Evolutionary conservation across 148 eudicot genomes (phyloP), one percentile per base, ranked within the genome.

Genomic region (Amaranthus palmeri): DNA sequence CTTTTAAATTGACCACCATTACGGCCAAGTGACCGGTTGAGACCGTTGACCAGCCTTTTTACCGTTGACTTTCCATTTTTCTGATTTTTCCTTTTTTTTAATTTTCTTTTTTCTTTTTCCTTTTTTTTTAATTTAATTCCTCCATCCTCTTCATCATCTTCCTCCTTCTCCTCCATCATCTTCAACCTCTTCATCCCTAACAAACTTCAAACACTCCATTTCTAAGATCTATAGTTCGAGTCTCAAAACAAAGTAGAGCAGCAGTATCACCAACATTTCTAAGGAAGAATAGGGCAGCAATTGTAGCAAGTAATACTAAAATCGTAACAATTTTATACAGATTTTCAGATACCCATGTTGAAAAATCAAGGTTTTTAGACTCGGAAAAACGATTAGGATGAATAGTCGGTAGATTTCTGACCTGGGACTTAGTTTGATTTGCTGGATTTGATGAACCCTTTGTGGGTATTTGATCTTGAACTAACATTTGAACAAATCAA

Each of bases 281-380:
- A 75, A 95, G 91, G 83, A 86, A 87, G 86, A 82, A 91, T 7
- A 91, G 80, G 68, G 88, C 91, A 54, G 87, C 96, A 65, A 89
- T 87, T 72, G 96, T 88, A 72, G 82, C 72, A 72, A 91, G 70
- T 0, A 95, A 78, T 48, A 86, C 76, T 5, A 80, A 11, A 60
- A 95, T 66, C 3, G 88, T 60, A 53, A 89, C 60, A 63, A 95
- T 78, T 67, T 80, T 89, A 87, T 81, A 91, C 47, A 89, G 65
- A 74, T 95, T 91, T 0, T 91, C 91, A 17, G 90, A 88, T 4
- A 79, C 84, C 96, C 98, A 95, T 74, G 91, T 81, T 52, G 88
- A 76, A 63, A 87, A 88, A 84, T 93, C 96, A 43, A 89, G 82
- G 41, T 61, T 70, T 66, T 93, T 93, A 17, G 96, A 49, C 41